Percentiles rank a stretch among this genome's conserved stretches.
Evolutionary conservation across 2,329 filamentous ascomycete genomes (phyloP).

Genomic region (Colletotrichum tofieldiae): DNA sequence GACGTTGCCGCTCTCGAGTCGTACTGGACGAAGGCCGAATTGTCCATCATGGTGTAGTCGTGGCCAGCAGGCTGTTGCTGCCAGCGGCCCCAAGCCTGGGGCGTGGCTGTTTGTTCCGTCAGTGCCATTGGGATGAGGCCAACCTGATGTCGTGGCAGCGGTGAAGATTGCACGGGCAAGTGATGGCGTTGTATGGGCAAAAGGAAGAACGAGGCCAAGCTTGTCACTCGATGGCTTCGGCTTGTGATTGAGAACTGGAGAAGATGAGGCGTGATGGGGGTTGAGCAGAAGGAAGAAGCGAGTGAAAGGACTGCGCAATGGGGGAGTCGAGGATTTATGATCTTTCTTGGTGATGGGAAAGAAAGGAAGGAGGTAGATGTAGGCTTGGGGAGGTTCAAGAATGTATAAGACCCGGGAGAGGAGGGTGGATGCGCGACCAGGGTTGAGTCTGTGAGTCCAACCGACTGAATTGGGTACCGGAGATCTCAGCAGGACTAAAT

Average conservation of each 20-base stretch:
- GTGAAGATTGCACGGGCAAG: background rate
- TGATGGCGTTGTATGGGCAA: background rate
- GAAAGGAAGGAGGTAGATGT: constrained; percentile 34
- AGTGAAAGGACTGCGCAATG: background rate
- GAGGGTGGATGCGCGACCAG: constrained; percentile 32
- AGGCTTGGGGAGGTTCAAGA: constrained; percentile 22
- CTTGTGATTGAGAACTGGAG: constrained; percentile 9
- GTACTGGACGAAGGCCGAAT: constrained; percentile 64
- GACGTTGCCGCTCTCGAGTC: constrained; percentile 59
- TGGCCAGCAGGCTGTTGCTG: constrained; percentile 58
- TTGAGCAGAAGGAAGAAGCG: constrained; percentile 32
- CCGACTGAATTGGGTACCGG: constrained; percentile 33
- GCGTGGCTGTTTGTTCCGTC: constrained; percentile 60
- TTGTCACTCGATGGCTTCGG: background rate
- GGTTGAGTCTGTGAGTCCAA: constrained; percentile 31
- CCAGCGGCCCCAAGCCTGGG: constrained; percentile 71
- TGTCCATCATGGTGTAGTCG: constrained; percentile 66
- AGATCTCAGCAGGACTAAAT: constrained; percentile 43
- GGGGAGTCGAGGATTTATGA: constrained; percentile 48
- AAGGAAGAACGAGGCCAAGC: background rate
- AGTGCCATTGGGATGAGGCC: constrained; percentile 59
- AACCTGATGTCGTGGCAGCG: background rate
- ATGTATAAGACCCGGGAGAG: constrained; percentile 27
- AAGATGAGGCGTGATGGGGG: constrained; percentile 10
- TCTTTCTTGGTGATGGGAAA: constrained; percentile 31